Evolutionary conservation across 129 eudicot species (phyloP), one percentile per base, ranked within the genome.

Genomic region (Artemisia annua): DNA sequence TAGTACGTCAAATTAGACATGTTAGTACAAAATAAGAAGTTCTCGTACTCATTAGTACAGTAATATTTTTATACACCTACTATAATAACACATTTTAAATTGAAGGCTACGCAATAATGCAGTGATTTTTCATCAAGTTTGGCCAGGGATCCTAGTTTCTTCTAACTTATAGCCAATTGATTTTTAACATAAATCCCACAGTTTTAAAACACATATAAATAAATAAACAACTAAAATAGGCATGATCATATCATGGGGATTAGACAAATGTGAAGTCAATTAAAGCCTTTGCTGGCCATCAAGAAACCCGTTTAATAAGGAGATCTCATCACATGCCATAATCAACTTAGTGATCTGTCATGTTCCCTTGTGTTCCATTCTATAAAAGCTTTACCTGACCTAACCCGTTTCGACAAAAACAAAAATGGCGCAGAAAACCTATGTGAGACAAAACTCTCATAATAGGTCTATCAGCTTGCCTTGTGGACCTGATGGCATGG

Each of bases 301-400:
- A 65, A 78, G 78, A 78, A 78, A 71, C 73, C 72, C 82, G 48
- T 64, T 78, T 30, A 48, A 54, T 3, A 78, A 78, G 82, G 82
- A 78, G 82, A 78, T 78, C 78, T 78, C 78, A 71, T 71, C 82
- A 78, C 78, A 72, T 78, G 82, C 78, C 68, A 28, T 78, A 78
- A 78, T 78, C 82, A 71, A 67, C 74, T 67, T 78, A 17, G 62
- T 55, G 71, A 78, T 65, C 69, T 65, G 82, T 72, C 73, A 72
- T 78, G 78, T 71, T 56, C 49, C 82, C 73, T 71, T 78, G 72
- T 78, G 78, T 65, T 57, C 15, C 17, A 56, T 78, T 58, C 72
- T 71, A 78, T 78, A 78, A 64, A 71, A 53, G 57, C 53, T 19
- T 71, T 61, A 52, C 59, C 16, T 22, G 30, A 53, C 58, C 28